A percentile compares a stretch with the other conserved stretches of the same genome.
These are phyloP conservation scores for Spinellus fusiger DNA, from an alignment of 192 early-diverging fungal genomes.

Conservation along the genomic window DNA sequence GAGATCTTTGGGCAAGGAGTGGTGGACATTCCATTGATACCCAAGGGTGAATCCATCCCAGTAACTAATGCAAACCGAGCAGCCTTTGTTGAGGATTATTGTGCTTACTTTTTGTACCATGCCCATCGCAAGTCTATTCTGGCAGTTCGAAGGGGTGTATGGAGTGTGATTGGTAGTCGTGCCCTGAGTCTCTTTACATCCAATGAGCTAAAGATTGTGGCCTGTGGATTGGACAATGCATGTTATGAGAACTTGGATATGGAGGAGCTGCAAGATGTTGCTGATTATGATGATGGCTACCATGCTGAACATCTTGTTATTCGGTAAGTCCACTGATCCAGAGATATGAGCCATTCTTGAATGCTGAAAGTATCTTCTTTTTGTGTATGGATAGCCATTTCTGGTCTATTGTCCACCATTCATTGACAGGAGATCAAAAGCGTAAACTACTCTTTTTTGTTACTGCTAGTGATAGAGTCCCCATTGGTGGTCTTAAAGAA, in stretches of 20 bases:
- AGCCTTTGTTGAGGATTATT: slow-evolving; percentile 68
- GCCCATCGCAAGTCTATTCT: slow-evolving; percentile 43
- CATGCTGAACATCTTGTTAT: slow-evolving; percentile 57
- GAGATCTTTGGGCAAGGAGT: slow-evolving; percentile 45
- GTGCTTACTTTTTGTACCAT: slow-evolving; percentile 56
- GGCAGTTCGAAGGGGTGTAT: slow-evolving; percentile 76
- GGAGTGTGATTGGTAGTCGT: slow-evolving; percentile 43
- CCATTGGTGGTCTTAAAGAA: slow-evolving; percentile 70
- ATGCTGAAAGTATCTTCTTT: neutral
- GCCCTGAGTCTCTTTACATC: slow-evolving; percentile 27
- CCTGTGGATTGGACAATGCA: slow-evolving; percentile 51
- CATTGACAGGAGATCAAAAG: slow-evolving; percentile 56
- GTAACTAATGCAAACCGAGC: slow-evolving; percentile 75
- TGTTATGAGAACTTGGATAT: slow-evolving; percentile 51
- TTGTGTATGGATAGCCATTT: slow-evolving; percentile 41
- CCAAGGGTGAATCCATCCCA: slow-evolving; percentile 50
- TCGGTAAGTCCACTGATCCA: slow-evolving; percentile 17
- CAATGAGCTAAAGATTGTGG: slow-evolving; percentile 67
- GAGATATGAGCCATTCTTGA: neutral
- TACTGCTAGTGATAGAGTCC: slow-evolving; percentile 85
- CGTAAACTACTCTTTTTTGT: slow-evolving; percentile 81
- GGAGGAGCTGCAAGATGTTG: slow-evolving; percentile 58
- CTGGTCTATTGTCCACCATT: slow-evolving; percentile 73
- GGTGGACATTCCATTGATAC: slow-evolving; percentile 50
- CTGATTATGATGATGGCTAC: slow-evolving; percentile 86